Conservation (phyloP, 345 rosid genomes). For the Citrus medica region DNA sequence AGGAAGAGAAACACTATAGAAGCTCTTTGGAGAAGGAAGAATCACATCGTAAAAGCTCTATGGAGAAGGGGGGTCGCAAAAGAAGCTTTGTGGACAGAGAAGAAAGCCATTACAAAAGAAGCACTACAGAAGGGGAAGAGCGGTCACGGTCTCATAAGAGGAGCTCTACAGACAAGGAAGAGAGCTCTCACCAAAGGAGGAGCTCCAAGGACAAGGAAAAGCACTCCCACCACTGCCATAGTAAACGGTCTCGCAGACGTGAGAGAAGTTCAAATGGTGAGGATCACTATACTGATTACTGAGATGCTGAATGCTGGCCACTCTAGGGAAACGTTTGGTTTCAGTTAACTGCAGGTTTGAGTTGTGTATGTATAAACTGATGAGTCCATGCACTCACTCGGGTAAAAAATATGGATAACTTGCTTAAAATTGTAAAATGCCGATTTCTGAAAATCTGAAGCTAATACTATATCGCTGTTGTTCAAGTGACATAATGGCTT, state of each 20-base stretch:
- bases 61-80: constrained; percentile 22
- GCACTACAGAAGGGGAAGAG: constrained; percentile 24
- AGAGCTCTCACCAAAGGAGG: constrained; percentile 21
- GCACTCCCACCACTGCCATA: constrained; percentile 20
- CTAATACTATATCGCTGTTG: too few relatives aligned
- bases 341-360: background rate
- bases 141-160: background rate
- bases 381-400: background rate
- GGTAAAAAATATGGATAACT: too few relatives aligned
- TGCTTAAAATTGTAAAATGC: too few relatives aligned
- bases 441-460: too few relatives aligned
- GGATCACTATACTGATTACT: constrained; percentile 18
- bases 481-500: too few relatives aligned
- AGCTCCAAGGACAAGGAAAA: constrained; percentile 28
- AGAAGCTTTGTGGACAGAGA: constrained; percentile 17
- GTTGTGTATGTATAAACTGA: background rate
- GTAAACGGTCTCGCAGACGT: constrained; percentile 14
- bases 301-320: background rate
- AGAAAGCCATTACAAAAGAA: constrained; percentile 8
- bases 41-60: constrained; percentile 19
- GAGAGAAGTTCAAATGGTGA: constrained; percentile 15
- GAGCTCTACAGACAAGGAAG: constrained; percentile 22
- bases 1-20: constrained; percentile 34
- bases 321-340: background rate
- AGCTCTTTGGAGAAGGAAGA: constrained; percentile 31